Conservation (phyloP, 768 basidiomycete genomes). For the Myochromella boudieri region DNA sequence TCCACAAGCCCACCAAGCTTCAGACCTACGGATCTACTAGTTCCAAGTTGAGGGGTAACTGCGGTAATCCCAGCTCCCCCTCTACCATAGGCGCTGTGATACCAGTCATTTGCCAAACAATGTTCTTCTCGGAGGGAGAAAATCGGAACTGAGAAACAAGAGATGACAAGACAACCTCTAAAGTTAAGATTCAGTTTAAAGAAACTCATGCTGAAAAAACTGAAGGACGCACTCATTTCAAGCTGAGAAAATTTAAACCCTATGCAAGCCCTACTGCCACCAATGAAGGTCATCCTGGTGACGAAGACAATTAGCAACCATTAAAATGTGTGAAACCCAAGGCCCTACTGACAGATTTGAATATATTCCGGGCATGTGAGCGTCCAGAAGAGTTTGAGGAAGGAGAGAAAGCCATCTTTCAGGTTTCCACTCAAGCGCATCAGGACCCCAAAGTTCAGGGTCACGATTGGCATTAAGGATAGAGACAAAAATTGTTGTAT, state of each 20-base stretch:
- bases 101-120: slow-evolving; percentile 4
- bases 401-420: slow-evolving; percentile 36
- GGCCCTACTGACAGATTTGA: slow-evolving; percentile 19
- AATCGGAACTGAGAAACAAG: slow-evolving; percentile 29
- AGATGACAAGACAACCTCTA: slow-evolving; percentile 31
- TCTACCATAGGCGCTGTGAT: neutral
- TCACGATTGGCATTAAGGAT: slow-evolving; percentile 35
- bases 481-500: slow-evolving; percentile 31
- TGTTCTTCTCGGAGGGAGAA: neutral
- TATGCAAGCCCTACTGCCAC: slow-evolving; percentile 33
- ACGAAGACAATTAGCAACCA: slow-evolving; percentile 1
- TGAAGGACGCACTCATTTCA: slow-evolving; percentile 37
- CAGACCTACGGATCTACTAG: neutral
- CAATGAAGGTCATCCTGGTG: slow-evolving; percentile 35
- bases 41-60: slow-evolving; percentile 5
- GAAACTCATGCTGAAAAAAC: neutral
- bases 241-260: slow-evolving; percentile 46
- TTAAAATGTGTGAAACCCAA: neutral
- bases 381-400: slow-evolving; percentile 23
- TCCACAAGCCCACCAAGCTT: no score
- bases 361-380: slow-evolving; percentile 24
- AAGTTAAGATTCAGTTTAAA: neutral
- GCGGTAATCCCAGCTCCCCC: neutral
- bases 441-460: slow-evolving; percentile 38
- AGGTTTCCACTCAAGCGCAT: slow-evolving; percentile 39